Base-by-base conservation (phyloP, 108 stramenopile species). In the Mayamaea pseudoterrestris region DNA sequence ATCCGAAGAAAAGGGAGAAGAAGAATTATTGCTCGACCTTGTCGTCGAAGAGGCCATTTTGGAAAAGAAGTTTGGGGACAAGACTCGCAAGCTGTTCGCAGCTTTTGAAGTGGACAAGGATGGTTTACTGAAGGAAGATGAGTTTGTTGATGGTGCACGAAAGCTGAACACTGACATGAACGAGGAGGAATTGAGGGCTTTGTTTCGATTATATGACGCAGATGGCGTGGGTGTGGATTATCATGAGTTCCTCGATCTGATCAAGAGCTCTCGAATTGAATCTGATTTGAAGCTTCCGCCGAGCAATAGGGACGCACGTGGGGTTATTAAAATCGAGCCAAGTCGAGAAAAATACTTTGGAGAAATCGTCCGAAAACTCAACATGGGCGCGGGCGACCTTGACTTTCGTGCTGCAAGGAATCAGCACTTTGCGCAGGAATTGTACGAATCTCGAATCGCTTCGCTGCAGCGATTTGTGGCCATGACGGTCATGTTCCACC, bases 401-500 rank as follows among this genome's bases (percentile, higher is more conserved):
- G 70, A 61, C 58, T 82, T 73, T 50, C 30, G 35, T 5, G 39
- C 73, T 25, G 63, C 65, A 2, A 47, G 61, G 17, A 68, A 37
- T 35, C 76, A 83, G 37, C 71, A 73, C 55, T 46, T 75, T 5
- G 47, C 29, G 11, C 58, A 63, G 55, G 76, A 80, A 41, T 59
- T 87, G 18, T 87, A 82, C 56, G 85, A 87, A 43, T 71, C 65
- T 20, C 72, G 85, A 7, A 65, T 82, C 35, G 86, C 80, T 24
- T 73, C 73, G 22, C 44, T 83, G 49, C 80, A 89, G 35, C 73
- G 86, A 6, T 89, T 79, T 58, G 67, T 83, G 8, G 55, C 76
- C 23, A 83, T 89, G 76, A 63, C 60, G 14, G 81, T 89, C n/a
- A 73, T 89, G 61, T 89, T 83, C 53, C 81, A 89, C 60, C 73